Evolutionary conservation across 2,329 filamentous ascomycete genomes (phyloP).

Genomic region (Colletotrichum caudatum): DNA sequence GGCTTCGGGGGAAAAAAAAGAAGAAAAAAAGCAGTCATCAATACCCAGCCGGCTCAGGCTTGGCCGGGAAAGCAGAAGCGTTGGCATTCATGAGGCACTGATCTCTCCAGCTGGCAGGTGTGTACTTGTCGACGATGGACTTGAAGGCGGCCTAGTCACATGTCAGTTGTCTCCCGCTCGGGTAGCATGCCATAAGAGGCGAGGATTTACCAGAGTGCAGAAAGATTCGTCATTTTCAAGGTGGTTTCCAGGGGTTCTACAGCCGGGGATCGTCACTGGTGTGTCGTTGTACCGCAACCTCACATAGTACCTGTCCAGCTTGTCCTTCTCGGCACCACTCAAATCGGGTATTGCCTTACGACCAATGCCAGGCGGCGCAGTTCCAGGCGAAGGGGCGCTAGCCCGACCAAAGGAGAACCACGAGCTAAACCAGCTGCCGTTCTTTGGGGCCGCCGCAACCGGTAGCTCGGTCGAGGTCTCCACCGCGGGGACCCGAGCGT

Average conservation of each 20-base stretch:
- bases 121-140: slow-evolving; percentile 89
- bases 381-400: slow-evolving; percentile 45
- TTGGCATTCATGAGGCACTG: slow-evolving; percentile 62
- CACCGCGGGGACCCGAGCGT: slow-evolving; percentile 49
- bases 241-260: slow-evolving; percentile 81
- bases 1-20: not conserved
- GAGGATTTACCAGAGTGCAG: slow-evolving; percentile 80
- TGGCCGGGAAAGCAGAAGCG: slow-evolving; percentile 59
- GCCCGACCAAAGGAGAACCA: slow-evolving; percentile 47
- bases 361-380: slow-evolving; percentile 63
- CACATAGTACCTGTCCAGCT: slow-evolving; percentile 83
- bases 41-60: slow-evolving; percentile 66
- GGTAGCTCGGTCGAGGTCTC: slow-evolving; percentile 42
- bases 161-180: not conserved
- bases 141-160: slow-evolving; percentile 83
- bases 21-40: slow-evolving; percentile 43
- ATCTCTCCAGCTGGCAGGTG: slow-evolving; percentile 80
- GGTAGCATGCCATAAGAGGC: not conserved
- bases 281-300: slow-evolving; percentile 91
- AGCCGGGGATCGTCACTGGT: slow-evolving; percentile 85
- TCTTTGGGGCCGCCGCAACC: slow-evolving; percentile 38
- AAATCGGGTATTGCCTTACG: slow-evolving; percentile 71
- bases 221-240: slow-evolving; percentile 88
- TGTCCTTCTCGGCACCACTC: slow-evolving; percentile 63
- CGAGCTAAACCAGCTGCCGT: slow-evolving; percentile 50